A percentile compares a stretch with the other conserved stretches of the same genome.
Conservation (phyloP, 2,329 filamentous ascomycete species). For the Aureobasidium melanogenum region DNA sequence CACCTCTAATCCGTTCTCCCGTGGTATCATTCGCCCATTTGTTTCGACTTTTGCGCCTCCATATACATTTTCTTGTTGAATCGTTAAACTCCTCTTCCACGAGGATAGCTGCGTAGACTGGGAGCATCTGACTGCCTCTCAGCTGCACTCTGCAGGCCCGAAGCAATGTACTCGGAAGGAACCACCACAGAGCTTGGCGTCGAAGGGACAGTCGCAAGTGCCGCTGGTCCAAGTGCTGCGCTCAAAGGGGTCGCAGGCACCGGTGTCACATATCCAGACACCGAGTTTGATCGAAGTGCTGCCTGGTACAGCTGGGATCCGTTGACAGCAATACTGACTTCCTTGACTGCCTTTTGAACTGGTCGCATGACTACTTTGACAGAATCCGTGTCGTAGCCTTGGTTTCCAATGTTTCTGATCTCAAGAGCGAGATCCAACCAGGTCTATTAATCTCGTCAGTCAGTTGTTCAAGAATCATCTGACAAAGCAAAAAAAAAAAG, state of each 20-base stretch:
- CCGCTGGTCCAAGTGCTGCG: slow-evolving; percentile 79
- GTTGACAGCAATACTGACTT: slow-evolving; percentile 65
- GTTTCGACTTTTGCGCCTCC: not conserved
- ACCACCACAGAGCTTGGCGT: slow-evolving; percentile 35
- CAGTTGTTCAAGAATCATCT: not conserved
- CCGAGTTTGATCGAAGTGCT: slow-evolving; percentile 8
- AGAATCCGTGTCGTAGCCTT: slow-evolving; percentile 44
- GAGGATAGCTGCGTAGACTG: not conserved
- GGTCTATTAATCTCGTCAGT: slow-evolving; percentile 34
- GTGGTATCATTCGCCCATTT: slow-evolving; percentile 4
- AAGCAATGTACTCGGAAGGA: slow-evolving; percentile 5
- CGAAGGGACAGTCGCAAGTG: slow-evolving; percentile 78
- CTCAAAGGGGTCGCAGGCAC: slow-evolving; percentile 82
- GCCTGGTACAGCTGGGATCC: slow-evolving; percentile 53
- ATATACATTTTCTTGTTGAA: not conserved
- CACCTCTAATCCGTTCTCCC: not conserved
- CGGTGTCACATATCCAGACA: slow-evolving; percentile 41
- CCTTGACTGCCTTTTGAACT: slow-evolving; percentile 73
- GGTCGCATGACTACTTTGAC: slow-evolving; percentile 67
- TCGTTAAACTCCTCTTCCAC: not conserved
- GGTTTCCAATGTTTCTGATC: slow-evolving; percentile 41
- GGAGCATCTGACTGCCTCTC: slow-evolving; percentile 6
- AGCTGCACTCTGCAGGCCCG: not conserved
- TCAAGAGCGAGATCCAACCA: slow-evolving; percentile 59
- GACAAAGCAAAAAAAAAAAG: too few species aligned